Evolutionary conservation across 2,329 filamentous ascomycete genomes (phyloP).

Genomic region (Sarocladium kiliense): DNA sequence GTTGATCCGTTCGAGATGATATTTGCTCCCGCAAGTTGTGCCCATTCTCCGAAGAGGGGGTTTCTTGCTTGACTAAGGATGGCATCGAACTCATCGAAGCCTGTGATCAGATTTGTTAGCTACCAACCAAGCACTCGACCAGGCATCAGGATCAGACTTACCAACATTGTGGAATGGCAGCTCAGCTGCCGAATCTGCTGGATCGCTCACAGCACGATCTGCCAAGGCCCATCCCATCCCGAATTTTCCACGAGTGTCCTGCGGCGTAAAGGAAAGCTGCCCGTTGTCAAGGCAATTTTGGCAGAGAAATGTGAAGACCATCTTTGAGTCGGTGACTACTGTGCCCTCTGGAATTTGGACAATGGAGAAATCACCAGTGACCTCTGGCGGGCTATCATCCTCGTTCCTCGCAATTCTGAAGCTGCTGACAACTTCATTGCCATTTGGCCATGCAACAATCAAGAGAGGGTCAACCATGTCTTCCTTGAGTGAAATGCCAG

Average conservation of each 20-base stretch:
- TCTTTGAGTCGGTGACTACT: neutral
- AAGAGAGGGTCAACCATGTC: constrained; percentile 7
- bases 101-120: neutral
- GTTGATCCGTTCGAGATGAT: constrained; percentile 7
- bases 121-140: neutral
- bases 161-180: constrained; percentile 8
- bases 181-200: constrained; percentile 1
- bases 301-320: constrained; percentile 4
- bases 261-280: neutral
- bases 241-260: neutral
- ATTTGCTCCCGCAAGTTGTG: constrained; percentile 2
- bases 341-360: constrained; percentile 6
- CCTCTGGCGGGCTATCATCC: constrained; percentile 6
- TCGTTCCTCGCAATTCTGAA: constrained; percentile 4
- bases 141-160: neutral
- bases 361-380: neutral
- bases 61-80: constrained; percentile 1
- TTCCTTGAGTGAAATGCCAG: constrained; percentile 4
- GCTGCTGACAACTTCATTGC: constrained; percentile 1
- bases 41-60: constrained; percentile 5
- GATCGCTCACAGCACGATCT: neutral
- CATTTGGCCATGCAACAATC: constrained; percentile 5
- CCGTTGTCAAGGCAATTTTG: constrained; percentile 5
- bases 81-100: constrained; percentile 9
- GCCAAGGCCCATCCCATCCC: constrained; percentile 7